These are phyloP conservation scores for Phytophthora podocarpi DNA, from an alignment of 352 stramenopile genomes.

Conservation along the genomic window DNA sequence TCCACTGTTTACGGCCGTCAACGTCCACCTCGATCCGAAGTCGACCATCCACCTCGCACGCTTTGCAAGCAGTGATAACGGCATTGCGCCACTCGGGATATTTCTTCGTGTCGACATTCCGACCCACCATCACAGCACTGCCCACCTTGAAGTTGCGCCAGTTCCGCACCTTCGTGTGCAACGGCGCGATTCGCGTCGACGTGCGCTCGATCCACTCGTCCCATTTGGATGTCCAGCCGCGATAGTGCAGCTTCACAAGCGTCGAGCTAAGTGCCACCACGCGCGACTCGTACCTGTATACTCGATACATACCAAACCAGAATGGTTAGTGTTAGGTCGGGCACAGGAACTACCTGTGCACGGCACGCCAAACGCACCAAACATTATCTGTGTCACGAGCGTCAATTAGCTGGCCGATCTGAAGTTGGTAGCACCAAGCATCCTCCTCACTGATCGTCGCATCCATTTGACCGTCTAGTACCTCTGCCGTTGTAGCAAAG, in stretches of 20 bases:
- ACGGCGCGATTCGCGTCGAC: slow-evolving; percentile 91
- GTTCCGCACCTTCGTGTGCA: slow-evolving; percentile 85
- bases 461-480: slow-evolving; percentile 9
- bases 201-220: slow-evolving; percentile 95
- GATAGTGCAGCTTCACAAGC: slow-evolving; percentile 95
- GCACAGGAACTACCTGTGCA: not conserved
- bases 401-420: slow-evolving; percentile 64
- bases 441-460: slow-evolving; percentile 28
- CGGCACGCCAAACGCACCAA: slow-evolving; percentile 43
- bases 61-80: slow-evolving; percentile 35
- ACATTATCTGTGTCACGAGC: slow-evolving; percentile 69
- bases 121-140: slow-evolving; percentile 61
- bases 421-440: slow-evolving; percentile 61
- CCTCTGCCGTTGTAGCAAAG: slow-evolving; percentile 6
- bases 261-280: slow-evolving; percentile 48
- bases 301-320: not conserved
- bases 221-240: slow-evolving; percentile 96
- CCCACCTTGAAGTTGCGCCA: slow-evolving; percentile 65
- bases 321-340: not conserved
- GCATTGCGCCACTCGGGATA: slow-evolving; percentile 71
- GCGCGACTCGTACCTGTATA: slow-evolving; percentile 58
- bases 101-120: slow-evolving; percentile 21
- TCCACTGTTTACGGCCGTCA: slow-evolving; percentile 43
- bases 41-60: slow-evolving; percentile 29
- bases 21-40: slow-evolving; percentile 52